Evolutionary conservation across 1,284 basidiomycete genomes (phyloP).

Genomic region (Agroathelia rolfsii): DNA sequence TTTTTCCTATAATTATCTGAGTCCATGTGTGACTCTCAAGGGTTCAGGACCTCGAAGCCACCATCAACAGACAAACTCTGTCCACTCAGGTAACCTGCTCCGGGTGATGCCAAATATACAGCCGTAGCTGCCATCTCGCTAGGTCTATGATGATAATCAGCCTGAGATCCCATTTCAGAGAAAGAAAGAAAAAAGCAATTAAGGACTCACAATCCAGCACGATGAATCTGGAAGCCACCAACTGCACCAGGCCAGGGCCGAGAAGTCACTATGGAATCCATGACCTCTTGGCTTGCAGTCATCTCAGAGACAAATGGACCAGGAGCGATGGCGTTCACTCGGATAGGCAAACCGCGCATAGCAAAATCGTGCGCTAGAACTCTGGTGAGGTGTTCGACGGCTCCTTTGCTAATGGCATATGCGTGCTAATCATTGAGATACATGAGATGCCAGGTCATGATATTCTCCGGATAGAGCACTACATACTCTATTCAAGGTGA

Average conservation of each 20-base stretch:
- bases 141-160: constrained; percentile 1
- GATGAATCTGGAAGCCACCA: background rate
- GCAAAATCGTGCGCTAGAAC: constrained; percentile 23
- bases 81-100: constrained; percentile 26
- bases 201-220: no score
- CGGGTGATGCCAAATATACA: constrained; percentile 1
- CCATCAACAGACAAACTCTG: constrained; percentile 1
- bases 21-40: no score
- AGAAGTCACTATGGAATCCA: no score
- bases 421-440: constrained; percentile 15
- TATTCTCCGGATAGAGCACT: constrained; percentile 3
- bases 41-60: constrained; percentile 38
- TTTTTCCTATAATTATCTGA: no score
- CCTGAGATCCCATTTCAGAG: background rate
- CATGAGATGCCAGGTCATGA: background rate
- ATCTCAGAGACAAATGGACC: constrained; percentile 22
- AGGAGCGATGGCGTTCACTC: constrained; percentile 23
- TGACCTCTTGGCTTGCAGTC: no score
- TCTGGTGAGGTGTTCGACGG: constrained; percentile 20
- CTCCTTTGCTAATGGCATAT: constrained; percentile 25
- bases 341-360: constrained; percentile 19
- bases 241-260: no score
- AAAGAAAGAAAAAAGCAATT: background rate
- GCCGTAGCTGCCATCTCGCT: constrained; percentile 3
- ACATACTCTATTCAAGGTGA: constrained; percentile 16